A percentile compares a stretch with the other conserved stretches of the same genome.
Evolutionary conservation across 2,329 filamentous ascomycete species (phyloP).

Genomic region (Pseudogymnoascus sp.): DNA sequence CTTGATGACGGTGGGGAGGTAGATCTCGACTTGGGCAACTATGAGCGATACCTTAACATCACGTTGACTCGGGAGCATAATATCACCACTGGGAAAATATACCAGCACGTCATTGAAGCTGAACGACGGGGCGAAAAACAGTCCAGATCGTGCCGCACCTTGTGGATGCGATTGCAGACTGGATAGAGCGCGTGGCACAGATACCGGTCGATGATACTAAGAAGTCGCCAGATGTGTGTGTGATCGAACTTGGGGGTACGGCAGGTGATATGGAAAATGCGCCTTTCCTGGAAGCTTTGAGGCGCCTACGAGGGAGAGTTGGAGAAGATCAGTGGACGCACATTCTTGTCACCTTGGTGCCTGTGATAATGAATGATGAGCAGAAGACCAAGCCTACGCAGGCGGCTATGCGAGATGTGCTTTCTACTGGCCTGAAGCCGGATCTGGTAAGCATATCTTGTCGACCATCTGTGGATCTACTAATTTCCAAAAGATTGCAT

Average conservation of each 20-base stretch:
- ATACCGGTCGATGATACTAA: constrained; percentile 80
- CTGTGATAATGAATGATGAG: constrained; percentile 52
- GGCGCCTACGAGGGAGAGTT: constrained; percentile 63
- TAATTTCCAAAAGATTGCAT: constrained; percentile 62
- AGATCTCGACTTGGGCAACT: constrained; percentile 67
- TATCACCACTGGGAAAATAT: constrained; percentile 96
- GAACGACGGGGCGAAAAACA: constrained; percentile 58
- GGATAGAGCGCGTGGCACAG: constrained; percentile 78
- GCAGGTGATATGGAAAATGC: constrained; percentile 77
- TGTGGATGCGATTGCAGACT: constrained; percentile 87
- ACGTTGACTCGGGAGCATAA: constrained; percentile 81
- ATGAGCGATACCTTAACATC: constrained; percentile 73
- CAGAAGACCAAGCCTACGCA: constrained; percentile 98
- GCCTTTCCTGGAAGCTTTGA: constrained; percentile 81
- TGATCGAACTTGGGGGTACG: constrained; percentile 58
- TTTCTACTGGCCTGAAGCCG: constrained; percentile 58
- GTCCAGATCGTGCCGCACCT: constrained; percentile 93
- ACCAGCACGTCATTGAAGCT: constrained; percentile 75
- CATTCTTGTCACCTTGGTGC: constrained; percentile 84
- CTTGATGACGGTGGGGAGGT: constrained; percentile 73
- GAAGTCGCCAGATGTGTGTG: constrained; percentile 82
- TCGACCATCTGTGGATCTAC: constrained; percentile 10
- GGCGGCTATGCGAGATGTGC: constrained; percentile 73
- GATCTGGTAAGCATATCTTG: constrained; percentile 48
- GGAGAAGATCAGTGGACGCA: constrained; percentile 76